Evolutionary conservation across 345 rosid genomes (phyloP), one percentile per base, ranked within the genome.

Genomic region (Lagerstroemia speciosa): DNA sequence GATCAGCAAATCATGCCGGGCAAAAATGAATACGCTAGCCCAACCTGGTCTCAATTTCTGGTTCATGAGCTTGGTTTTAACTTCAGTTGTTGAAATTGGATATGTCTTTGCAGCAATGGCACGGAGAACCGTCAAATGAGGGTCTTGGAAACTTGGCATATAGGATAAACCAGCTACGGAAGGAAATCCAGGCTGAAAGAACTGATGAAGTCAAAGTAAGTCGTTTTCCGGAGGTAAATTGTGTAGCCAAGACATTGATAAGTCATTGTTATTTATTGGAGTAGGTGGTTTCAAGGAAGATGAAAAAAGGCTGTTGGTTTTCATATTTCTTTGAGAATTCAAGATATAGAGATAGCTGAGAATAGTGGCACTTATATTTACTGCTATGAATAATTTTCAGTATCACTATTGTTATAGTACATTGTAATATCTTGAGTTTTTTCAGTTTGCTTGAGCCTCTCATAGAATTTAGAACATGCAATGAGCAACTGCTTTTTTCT

Each of bases 161-260:
- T 60, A 89, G 80, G 78, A 72, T 93, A 77, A 81, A 71, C 83
- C 89, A 84, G 80, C 96, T 93, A 68, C 83, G 77, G 73, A 83
- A 45, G 87, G 81, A 89, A 81, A 88, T 91, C 80, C 96, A 93
- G 72, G 84, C 80, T 26, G 91, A 91, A 64, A 83, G 99, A 77
- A 75, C 58, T 76, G 72, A 36, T 75, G 84, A 82, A 5, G 31
- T 91, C 46, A 81, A 85, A 79, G 98, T 91, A 80, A 83, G 76
- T 68, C 64, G 16, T 37, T 58, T 71, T 55, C 29, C 24, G 52
- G 17, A 9, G n/a, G 53, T 33, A 16, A 20, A 29, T 0, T 53
- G 2, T 32, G 40, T 64, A 29, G 22, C 26, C n/a, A 16, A 19
- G 31, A 19, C 17, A 27, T 58, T 30, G 12, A 6, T 11, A 3